Conservation (phyloP, 2,329 filamentous ascomycete species). For the Fusarium euwallaceae region DNA sequence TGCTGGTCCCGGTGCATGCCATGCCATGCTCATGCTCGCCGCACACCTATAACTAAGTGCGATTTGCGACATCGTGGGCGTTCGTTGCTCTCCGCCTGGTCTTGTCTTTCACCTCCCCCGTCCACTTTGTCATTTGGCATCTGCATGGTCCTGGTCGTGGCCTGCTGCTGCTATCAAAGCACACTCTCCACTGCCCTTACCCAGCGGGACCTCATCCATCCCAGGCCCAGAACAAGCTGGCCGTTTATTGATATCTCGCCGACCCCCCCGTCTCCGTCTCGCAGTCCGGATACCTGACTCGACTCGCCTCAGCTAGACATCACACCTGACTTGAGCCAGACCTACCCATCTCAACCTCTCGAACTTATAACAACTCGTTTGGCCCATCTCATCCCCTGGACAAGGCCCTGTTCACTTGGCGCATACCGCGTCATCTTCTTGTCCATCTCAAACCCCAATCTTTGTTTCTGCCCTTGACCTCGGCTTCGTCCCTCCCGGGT, state of each 20-base stretch:
- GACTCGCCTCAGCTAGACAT: conserved; percentile 28
- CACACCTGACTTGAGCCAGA: conserved; percentile 4
- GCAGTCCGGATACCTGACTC: conserved; percentile 30
- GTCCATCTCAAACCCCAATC: conserved; percentile 10
- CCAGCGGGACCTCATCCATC: conserved; percentile 29
- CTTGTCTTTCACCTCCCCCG: conserved; percentile 14
- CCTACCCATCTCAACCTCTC: conserved; percentile 17
- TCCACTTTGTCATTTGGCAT: conserved; percentile 37
- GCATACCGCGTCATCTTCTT: conserved; percentile 4
- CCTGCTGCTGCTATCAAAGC: conserved; percentile 22
- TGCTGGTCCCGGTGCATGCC: conserved; percentile 36
- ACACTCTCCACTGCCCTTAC: conserved; percentile 38
- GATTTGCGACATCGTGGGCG: conserved; percentile 40
- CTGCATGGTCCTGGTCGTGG: conserved; percentile 32
- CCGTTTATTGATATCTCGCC: conserved; percentile 37
- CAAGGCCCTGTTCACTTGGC: conserved; percentile 4
- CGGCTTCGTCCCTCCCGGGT: conserved; percentile 17
- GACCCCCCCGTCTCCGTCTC: conserved; percentile 22
- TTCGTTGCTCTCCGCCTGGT: conserved; percentile 30
- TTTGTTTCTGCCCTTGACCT: conserved; percentile 15
- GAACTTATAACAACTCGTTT: conserved; percentile 11
- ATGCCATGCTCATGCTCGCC: conserved; percentile 39
- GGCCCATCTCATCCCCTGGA: conserved; percentile 13
- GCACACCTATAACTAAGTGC: conserved; percentile 44
- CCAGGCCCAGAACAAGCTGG: conserved; percentile 16